Evolutionary conservation across 192 early-diverging fungal genomes (phyloP), one percentile per base, ranked within the genome.

Genomic region (Backusella westeae): DNA sequence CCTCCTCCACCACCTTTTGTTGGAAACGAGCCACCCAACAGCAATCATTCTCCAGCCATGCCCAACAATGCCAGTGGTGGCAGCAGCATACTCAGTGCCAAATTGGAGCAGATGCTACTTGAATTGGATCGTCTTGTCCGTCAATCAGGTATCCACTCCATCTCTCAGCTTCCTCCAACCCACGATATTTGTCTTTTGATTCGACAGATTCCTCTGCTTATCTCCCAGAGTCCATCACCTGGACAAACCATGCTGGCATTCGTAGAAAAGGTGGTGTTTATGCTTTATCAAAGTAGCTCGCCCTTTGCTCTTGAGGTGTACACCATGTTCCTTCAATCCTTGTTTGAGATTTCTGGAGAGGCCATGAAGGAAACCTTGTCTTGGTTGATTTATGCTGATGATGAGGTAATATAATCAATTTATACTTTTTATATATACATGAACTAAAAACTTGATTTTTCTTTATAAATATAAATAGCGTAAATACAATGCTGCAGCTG

Each of bases 371-470:
- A 98, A 83, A 90, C 97, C 34, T 89, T 87, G 15, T 88, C 89
- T 39, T 99, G 98, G 98, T 83, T 99, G 29, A 85, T 97, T 21
- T 97, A 95, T 85, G 89, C 93, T 1, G 93, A 96, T 70, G 98
- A 99, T 76, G 96, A 97, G 65, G 80, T 82, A 74, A 44, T 29
- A 71, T 38, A 21, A 35, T 4, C 21, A 29, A 15, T 23, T 0
- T 65, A 35, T 66, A 8, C 1, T 34, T 0, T 44, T 14, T 29
- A 5, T 71, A 44, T 19, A 56, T 29, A 21, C 21, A 38, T 32
- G 19, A 35, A n/a, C 10, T 49, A 29, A 6, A 9, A n/a, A 19
- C 52, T 41, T 68, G 10, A 68, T 63, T 42, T 34, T 59, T 19
- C 9, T 32, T 32, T 3, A 32, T 32, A 32, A 32, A 34, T 77